phyloP scores from a whole-genome alignment of 176 grass and related monocot genomes.

The Oropetium thomaeum region DNA sequence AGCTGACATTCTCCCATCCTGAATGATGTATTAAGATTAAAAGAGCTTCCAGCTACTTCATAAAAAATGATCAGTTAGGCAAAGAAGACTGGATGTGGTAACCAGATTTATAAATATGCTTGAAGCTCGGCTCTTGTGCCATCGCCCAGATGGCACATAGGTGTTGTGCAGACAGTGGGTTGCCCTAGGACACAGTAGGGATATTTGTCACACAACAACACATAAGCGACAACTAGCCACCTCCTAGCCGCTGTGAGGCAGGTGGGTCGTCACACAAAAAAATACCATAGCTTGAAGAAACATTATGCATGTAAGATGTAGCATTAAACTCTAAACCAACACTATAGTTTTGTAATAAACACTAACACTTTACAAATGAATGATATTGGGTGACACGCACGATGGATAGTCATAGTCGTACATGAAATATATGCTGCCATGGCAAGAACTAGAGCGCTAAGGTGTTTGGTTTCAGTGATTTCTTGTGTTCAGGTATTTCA shows the following conservation, averaged over 20 bases:
- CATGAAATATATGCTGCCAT: background rate
- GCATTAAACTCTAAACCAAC: background rate
- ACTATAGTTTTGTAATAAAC: background rate
- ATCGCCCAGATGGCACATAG: background rate
- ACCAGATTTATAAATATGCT: constrained; percentile 5
- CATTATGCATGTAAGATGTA: constrained; percentile 1
- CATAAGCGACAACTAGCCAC: background rate
- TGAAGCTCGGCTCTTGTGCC: background rate
- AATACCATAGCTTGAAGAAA: background rate
- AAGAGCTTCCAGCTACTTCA: background rate
- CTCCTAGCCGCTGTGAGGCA: background rate
- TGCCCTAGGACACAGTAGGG: background rate
- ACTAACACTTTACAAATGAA: constrained; percentile 5
- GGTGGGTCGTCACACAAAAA: background rate
- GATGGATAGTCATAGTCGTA: background rate
- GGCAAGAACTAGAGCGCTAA: constrained; percentile 16
- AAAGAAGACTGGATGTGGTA: background rate
- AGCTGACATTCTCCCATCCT: background rate
- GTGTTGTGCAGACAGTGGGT: background rate
- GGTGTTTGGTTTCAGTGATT: constrained; percentile 10
- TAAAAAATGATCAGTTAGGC: background rate
- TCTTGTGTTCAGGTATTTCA: background rate
- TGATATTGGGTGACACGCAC: background rate
- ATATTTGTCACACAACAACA: background rate
- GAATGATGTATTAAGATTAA: background rate